Percentiles rank a stretch among this genome's conserved stretches.
Conservation (phyloP, 495 filamentous ascomycete genomes). For the Penicillium antarcticum region DNA sequence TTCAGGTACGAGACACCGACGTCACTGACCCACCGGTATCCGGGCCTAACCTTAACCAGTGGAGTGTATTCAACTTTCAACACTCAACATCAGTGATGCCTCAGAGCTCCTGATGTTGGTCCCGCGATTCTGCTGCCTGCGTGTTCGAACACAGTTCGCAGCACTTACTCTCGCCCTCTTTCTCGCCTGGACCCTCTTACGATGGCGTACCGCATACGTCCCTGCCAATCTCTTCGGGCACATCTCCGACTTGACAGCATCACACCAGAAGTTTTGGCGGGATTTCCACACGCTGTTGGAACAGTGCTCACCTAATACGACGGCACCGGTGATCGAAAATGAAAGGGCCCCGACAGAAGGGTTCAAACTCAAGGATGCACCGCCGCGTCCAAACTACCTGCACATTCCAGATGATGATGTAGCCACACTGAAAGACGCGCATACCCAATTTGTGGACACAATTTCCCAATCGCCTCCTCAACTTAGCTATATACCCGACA, state of each 20-base stretch:
- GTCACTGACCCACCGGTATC: neutral
- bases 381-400: constrained; percentile 13
- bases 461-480: constrained; percentile 24
- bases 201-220: constrained; percentile 6
- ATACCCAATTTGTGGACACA: constrained; percentile 30
- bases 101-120: neutral
- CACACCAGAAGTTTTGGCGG: constrained; percentile 18
- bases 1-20: neutral
- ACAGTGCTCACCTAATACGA: constrained; percentile 9
- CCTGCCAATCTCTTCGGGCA: neutral
- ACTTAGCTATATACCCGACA: constrained; percentile 29
- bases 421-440: constrained; percentile 22
- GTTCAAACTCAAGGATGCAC: constrained; percentile 12
- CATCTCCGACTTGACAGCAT: constrained; percentile 4
- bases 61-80: too few relatives aligned
- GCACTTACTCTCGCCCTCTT: constrained; percentile 20
- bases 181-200: constrained; percentile 16
- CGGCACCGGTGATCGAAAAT: neutral
- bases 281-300: constrained; percentile 11
- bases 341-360: constrained; percentile 17
- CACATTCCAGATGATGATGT: constrained; percentile 14
- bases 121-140: constrained; percentile 6
- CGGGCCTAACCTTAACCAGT: neutral
- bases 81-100: neutral
- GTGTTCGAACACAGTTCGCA: constrained; percentile 15